Evolutionary conservation across 176 grass and related monocot species (phyloP).

Genomic region (Echinochloa phyllopogon): DNA sequence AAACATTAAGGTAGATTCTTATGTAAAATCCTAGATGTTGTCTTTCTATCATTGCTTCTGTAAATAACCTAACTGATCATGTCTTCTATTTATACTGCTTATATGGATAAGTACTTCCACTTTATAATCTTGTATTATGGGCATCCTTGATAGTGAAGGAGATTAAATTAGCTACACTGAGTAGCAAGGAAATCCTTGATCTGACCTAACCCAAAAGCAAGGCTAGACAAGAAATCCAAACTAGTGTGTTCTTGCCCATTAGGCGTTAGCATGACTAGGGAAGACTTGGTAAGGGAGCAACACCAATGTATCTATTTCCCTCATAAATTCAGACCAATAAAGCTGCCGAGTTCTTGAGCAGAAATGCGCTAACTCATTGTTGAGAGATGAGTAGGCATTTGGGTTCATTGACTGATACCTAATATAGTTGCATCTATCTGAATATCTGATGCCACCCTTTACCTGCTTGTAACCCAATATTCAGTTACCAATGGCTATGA

Average conservation of each 20-base stretch:
- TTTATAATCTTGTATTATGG: constrained; percentile 11
- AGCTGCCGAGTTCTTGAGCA: neutral
- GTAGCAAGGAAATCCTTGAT: neutral
- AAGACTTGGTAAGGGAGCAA: neutral
- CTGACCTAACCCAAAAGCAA: neutral
- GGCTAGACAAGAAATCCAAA: constrained; percentile 11
- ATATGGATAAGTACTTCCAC: neutral
- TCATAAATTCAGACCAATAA: neutral
- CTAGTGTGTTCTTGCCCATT: neutral
- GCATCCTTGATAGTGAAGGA: neutral
- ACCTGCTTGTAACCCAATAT: neutral
- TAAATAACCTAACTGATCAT: constrained; percentile 32
- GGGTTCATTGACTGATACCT: neutral
- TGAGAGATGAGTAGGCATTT: neutral
- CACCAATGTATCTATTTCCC: neutral
- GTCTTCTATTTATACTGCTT: neutral
- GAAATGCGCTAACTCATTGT: neutral
- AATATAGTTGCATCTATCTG: neutral
- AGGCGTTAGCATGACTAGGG: neutral
- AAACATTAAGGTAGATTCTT: constrained; percentile 51
- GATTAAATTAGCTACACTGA: neutral
- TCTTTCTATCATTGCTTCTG: constrained; percentile 16
- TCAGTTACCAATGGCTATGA: constrained; percentile 31
- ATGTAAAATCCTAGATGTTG: constrained; percentile 1
- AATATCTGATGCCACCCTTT: constrained; percentile 19